A percentile compares a stretch with the other conserved stretches of the same genome.
phyloP scores from a whole-genome alignment of 257 asterid genomes.

The Forsythia suspensa region DNA sequence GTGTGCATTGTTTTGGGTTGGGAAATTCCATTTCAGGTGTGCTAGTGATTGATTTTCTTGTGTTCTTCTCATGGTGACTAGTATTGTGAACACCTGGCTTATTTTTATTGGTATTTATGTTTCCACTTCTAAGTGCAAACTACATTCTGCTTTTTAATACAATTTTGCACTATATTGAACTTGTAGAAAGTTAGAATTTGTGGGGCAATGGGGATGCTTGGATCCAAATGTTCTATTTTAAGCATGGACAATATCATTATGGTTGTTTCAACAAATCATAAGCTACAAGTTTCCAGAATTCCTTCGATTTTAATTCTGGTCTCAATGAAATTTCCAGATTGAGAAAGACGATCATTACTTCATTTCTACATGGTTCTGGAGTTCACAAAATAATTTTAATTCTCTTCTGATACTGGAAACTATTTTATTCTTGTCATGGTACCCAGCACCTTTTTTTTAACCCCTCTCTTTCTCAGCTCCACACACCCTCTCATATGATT shows the following conservation, averaged over 20 bases:
- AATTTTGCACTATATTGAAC: background rate
- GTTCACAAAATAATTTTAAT: background rate
- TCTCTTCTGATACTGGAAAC: background rate
- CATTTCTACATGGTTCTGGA: background rate
- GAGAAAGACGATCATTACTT: background rate
- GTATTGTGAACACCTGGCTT: background rate
- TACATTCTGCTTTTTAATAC: background rate
- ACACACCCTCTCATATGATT: background rate
- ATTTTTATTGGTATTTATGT: background rate
- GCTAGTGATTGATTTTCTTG: background rate
- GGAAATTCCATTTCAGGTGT: background rate
- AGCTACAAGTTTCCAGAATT: background rate
- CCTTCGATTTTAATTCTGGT: background rate
- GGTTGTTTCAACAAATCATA: background rate
- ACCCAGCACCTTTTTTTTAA: background rate
- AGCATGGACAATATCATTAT: background rate
- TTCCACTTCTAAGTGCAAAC: background rate
- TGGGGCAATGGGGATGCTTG: background rate
- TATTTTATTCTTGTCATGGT: background rate
- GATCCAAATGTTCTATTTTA: background rate
- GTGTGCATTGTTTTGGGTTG: background rate
- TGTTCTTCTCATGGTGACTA: background rate
- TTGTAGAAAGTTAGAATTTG: background rate
- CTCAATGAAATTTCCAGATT: background rate
- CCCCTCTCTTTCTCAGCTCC: background rate